Conservation (phyloP, 805 yeast genomes). For the Yarrowia deformans region DNA sequence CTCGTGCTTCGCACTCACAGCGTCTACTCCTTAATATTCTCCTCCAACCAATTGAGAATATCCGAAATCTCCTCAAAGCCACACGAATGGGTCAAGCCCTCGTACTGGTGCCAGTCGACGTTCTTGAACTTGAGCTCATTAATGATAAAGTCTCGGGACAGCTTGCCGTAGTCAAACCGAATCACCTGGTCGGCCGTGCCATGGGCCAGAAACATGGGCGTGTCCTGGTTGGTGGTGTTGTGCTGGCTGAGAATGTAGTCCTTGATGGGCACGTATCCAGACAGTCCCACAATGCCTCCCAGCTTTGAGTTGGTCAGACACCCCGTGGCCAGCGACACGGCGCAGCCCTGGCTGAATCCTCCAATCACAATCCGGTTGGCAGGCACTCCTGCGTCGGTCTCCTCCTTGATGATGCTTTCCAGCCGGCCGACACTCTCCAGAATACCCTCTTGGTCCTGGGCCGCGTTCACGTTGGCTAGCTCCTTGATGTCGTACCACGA, state of each 20-base stretch:
- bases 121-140: slow-evolving; percentile 55
- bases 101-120: slow-evolving; percentile 60
- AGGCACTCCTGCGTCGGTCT: slow-evolving; percentile 50
- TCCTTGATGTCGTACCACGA: slow-evolving; percentile 85
- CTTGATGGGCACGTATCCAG: slow-evolving; percentile 68
- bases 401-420: slow-evolving; percentile 48
- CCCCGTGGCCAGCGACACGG: slow-evolving; percentile 60
- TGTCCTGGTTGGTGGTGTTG: slow-evolving; percentile 58
- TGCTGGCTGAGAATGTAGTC: slow-evolving; percentile 42
- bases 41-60: slow-evolving; percentile 57
- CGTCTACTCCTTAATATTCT: slow-evolving; percentile 43
- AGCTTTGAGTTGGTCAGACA: slow-evolving; percentile 56
- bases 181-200: slow-evolving; percentile 81
- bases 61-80: slow-evolving; percentile 70
- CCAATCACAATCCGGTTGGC: slow-evolving; percentile 76
- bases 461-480: slow-evolving; percentile 46
- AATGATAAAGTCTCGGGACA: slow-evolving; percentile 57
- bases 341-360: slow-evolving; percentile 96
- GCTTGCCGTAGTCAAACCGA: slow-evolving; percentile 52
- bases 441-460: slow-evolving; percentile 53
- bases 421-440: slow-evolving; percentile 48
- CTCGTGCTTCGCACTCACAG: slow-evolving; percentile 6
- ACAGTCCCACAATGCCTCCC: slow-evolving; percentile 78
- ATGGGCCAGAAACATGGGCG: slow-evolving; percentile 89
- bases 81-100: slow-evolving; percentile 72